phyloP scores from a whole-genome alignment of 139 green algal species.

The Picochlorum sp. region DNA sequence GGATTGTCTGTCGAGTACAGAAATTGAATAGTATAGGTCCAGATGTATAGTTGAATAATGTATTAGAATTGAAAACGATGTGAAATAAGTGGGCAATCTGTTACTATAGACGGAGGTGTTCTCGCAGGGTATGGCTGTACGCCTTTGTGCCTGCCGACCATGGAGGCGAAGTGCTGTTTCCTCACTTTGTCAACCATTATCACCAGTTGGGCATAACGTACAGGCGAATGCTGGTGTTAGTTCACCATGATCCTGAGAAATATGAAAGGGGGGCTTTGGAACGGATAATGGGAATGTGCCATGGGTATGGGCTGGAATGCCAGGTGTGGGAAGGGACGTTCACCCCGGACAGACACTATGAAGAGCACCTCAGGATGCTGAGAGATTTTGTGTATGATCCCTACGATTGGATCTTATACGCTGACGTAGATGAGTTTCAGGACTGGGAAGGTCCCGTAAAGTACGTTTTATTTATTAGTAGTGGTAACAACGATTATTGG shows the following conservation, averaged over 20 bases:
- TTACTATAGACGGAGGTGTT: too few species aligned
- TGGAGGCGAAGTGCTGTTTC: slow-evolving; percentile 25
- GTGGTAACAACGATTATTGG: too few species aligned
- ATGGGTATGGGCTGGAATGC: slow-evolving; percentile 15
- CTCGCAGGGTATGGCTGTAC: slow-evolving; percentile 37
- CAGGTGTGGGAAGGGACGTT: slow-evolving; percentile 29
- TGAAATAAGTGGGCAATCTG: too few species aligned
- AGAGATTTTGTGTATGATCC: slow-evolving; percentile 22
- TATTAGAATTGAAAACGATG: too few species aligned
- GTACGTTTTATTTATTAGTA: neutral
- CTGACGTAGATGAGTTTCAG: slow-evolving; percentile 36
- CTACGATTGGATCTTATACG: slow-evolving; percentile 31
- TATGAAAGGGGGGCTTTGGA: slow-evolving; percentile 8
- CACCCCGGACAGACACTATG: slow-evolving; percentile 10
- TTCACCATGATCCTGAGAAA: slow-evolving; percentile 30
- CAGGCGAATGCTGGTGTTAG: slow-evolving; percentile 28
- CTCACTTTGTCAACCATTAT: slow-evolving; percentile 41
- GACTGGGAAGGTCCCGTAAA: slow-evolving; percentile 9
- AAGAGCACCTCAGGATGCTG: slow-evolving; percentile 15
- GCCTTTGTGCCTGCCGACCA: slow-evolving; percentile 33
- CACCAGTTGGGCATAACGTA: slow-evolving; percentile 19
- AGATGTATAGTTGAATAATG: too few species aligned
- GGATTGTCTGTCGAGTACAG: too few species aligned
- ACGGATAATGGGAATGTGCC: slow-evolving; percentile 8
- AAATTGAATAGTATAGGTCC: too few species aligned